phyloP scores from a whole-genome alignment of 306 rosid species.

The Trifolium dubium region DNA sequence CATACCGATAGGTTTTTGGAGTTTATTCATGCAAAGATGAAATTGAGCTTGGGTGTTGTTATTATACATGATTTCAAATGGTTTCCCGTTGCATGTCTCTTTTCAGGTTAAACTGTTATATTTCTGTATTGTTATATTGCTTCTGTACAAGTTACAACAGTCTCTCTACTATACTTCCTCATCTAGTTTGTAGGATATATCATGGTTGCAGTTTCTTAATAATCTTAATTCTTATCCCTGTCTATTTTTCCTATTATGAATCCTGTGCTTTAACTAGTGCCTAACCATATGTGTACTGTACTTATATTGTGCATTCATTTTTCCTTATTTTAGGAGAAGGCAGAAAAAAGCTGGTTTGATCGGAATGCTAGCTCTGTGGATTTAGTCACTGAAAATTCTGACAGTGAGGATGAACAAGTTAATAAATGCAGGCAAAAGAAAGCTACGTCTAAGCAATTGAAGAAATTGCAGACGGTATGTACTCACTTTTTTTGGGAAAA shows the following conservation, averaged over 20 bases:
- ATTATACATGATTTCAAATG: constrained; percentile 31
- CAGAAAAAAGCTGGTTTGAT: constrained; percentile 81
- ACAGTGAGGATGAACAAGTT: constrained; percentile 86
- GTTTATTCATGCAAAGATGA: constrained; percentile 24
- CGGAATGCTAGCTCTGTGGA: constrained; percentile 80
- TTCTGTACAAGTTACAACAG: background rate
- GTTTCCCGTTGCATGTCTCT: constrained; percentile 17
- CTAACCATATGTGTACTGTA: constrained; percentile 5
- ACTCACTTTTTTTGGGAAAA: background rate
- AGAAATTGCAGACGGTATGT: constrained; percentile 74
- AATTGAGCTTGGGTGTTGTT: constrained; percentile 4
- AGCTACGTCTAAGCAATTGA: constrained; percentile 63
- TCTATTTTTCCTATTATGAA: background rate
- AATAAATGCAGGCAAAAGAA: constrained; percentile 69
- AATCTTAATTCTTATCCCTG: constrained; percentile 19
- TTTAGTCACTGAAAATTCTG: constrained; percentile 60
- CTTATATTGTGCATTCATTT: constrained; percentile 19
- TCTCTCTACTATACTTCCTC: constrained; percentile 5
- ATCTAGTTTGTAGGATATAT: constrained; percentile 14
- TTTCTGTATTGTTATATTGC: constrained; percentile 19
- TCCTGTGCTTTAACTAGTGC: constrained; percentile 19
- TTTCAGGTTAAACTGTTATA: constrained; percentile 4
- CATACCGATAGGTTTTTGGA: constrained; percentile 24
- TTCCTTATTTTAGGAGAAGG: constrained; percentile 63
- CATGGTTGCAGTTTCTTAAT: constrained; percentile 2